Base-by-base conservation (phyloP, 345 rosid species). In the Carallia pectinifolia region DNA sequence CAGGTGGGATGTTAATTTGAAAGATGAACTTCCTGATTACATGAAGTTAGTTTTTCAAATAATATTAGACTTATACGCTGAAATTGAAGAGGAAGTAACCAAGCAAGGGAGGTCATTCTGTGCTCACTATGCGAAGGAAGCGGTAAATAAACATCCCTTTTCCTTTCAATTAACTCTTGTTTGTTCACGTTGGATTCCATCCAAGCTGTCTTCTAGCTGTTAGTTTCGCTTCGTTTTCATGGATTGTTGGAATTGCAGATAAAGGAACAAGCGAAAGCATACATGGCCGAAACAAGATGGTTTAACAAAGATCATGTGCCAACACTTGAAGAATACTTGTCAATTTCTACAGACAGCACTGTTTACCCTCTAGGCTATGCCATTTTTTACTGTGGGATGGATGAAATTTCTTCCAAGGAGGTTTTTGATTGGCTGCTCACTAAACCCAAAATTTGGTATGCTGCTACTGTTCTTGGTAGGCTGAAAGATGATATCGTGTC, bases 351-450 rank as follows among this genome's bases (percentile, higher is more conserved):
- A 4, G 53, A 40, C 6, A 56, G 63, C 39, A 17, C 48, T 56
- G 5, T 31, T 40, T 65, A 58, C 33, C 44, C 40, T 17, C 6
- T 65, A 29, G 16, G 59, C 9, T 40, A 38, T 9, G 27, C 5
- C 8, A 2, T 19, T 31, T 40, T 33, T 12, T 54, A 31, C 6
- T 40, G 65, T 7, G 69, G 55, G 15, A 64, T 72, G 69, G 64
- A 44, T 0, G 6, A 62, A 19, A 2, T 39, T 0, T 56, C 69
- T 44, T 58, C 69, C 1, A 54, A 39, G 58, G 64, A 54, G 13
- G 63, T 55, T 8, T 71, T 63, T 34, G 69, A 56, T 55, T 71
- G 75, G 69, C 50, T 71, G 29, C 30, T 64, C 33, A 19, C 68
- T 18, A 9, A 40, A 6, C 69, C 75, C 31, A 64, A 39, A n/a